A percentile compares a stretch with the other conserved stretches of the same genome.
Conservation (phyloP, 2,329 filamentous ascomycete genomes). For the Fusarium sterilihyphosum region DNA sequence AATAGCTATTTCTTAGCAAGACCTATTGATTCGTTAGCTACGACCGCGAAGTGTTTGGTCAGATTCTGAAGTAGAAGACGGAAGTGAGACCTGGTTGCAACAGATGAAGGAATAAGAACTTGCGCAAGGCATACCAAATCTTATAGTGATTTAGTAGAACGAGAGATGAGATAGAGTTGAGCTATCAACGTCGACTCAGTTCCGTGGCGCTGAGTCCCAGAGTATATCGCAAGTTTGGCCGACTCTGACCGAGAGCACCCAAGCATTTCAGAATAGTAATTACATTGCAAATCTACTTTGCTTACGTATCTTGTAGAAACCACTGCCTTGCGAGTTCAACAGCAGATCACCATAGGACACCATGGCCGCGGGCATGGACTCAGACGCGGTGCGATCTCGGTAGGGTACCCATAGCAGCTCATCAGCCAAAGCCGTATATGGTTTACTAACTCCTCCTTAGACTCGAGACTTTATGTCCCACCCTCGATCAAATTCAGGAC, state of each 20-base stretch:
- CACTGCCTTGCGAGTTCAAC: rapidly evolving
- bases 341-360: background rate
- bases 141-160: rapidly evolving
- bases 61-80: background rate
- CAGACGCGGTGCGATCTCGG: background rate
- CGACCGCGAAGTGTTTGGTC: no score
- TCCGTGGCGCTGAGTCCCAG: background rate
- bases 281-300: background rate
- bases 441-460: background rate
- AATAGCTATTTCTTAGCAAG: no score
- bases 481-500: background rate
- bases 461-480: rapidly evolving
- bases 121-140: rapidly evolving
- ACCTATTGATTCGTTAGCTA: no score
- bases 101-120: background rate
- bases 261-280: background rate
- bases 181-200: background rate
- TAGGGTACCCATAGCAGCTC: background rate
- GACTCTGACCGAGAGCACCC: background rate
- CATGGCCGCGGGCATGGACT: background rate
- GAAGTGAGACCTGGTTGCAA: background rate
- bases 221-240: background rate
- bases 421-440: background rate
- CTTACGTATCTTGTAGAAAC: rapidly evolving
- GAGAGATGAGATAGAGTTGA: background rate